Base-by-base conservation (phyloP, 306 rosid genomes). In the Carpinus fangiana region DNA sequence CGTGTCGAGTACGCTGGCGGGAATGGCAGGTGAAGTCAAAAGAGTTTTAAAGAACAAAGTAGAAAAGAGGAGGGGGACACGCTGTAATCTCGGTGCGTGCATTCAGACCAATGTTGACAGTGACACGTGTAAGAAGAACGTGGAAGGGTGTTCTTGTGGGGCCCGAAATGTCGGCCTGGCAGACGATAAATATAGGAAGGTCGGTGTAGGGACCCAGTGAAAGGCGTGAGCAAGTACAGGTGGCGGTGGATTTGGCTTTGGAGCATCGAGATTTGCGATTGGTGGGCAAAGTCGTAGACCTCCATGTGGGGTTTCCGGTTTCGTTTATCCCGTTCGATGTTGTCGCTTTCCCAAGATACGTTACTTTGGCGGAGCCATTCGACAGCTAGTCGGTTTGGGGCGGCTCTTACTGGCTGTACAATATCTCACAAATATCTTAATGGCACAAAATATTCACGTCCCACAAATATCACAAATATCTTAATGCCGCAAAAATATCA, bases 91-190 rank as follows among this genome's bases (percentile, higher is more conserved):
- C 8, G 64, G 50, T 31, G 55, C 5, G 48, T 26, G 56, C 2
- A 0, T 10, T 20, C 7, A 3, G 45, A 7, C 92, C 85, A 88
- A 82, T 85, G 9, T 4, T 13, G 43, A 0, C 0, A n/a, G 0
- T 4, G 85, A 73, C 77, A 89, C 89, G 85, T 90, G 81, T 31
- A 60, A 2, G 16, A 41, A 7, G 47, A 62, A 53, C 73, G 45
- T 80, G 79, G 78, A 21, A 38, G 76, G 61, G 26, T 70, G 79
- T n/a, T 5, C 3, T 38, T 31, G 79, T 66, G 85, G 91, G 87
- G 20, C 92, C 86, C 47, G 12, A 0, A 7, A 9, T 55, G 91
- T 86, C 89, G 89, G 89, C 51, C 56, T 65, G 38, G 17, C 61
- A 73, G 34, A 54, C 70, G 76, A 78, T 76, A 4, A 61, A 60